Evolutionary conservation across 2,329 filamentous ascomycete genomes (phyloP), one percentile per base, ranked within the genome.

Genomic region (Fusarium sp.): DNA sequence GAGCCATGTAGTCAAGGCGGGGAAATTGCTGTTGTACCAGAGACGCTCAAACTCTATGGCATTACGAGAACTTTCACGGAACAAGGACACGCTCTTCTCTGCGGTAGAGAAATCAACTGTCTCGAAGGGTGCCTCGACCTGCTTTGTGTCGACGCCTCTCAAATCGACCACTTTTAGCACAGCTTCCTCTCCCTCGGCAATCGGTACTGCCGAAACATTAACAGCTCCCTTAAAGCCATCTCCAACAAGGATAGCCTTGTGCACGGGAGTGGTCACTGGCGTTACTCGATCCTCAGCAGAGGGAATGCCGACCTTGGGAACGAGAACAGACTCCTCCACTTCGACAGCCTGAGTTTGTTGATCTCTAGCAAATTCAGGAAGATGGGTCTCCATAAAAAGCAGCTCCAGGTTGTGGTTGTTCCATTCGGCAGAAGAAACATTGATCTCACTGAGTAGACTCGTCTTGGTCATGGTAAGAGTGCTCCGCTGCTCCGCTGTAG

Each of bases 251-350:
- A 98, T 80, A 1, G 91, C 89, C 76, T 91, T 92, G 76, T 98
- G 95, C 2, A 98, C 94, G 0, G 95, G 94, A 44, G 93, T 94
- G 8, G 89, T 88, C 42, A 96, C 84, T 17, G 89, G 86, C 14
- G 89, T 89, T 58, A 89, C 86, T 64, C 89, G 84, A 10, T 90
- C 89, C 17, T 87, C 88, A 63, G 84, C 85, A 15, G 91, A 89
- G 7, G 88, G 88, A 42, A 93, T 92, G 21, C 92, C 89, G 34
- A 97, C 86, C 1, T 85, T 85, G 4, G 94, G 94, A 19, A 93
- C 91, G n/a, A 97, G 85, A 14, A 94, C 83, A 0, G 88, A 84
- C 65, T 94, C 91, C 62, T 87, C 84, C 6, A 88, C 81, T 53
- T 84, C 77, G 45, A 80, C 56, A 39, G 79, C 53, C 19, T 39